Conservation (phyloP, 306 rosid genomes). For the Cicer yamashitae region DNA sequence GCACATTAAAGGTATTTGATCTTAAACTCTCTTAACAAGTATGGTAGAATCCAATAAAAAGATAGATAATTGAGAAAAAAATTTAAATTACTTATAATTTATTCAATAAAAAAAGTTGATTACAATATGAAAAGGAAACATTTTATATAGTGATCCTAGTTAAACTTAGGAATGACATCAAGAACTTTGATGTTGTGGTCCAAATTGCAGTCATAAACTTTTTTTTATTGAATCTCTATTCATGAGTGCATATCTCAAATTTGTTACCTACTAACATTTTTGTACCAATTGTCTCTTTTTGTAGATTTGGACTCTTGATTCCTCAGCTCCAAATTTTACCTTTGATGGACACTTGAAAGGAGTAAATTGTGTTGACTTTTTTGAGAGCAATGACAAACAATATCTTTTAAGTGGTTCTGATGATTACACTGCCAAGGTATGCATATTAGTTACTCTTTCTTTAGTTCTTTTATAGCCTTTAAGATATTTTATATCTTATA, state of each 20-base stretch:
- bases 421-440: slow-evolving; percentile 65
- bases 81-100: too few relatives aligned
- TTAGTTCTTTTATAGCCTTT: background rate
- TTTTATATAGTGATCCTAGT: too few relatives aligned
- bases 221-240: background rate
- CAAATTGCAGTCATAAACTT: background rate
- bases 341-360: slow-evolving; percentile 71
- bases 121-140: too few relatives aligned
- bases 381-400: slow-evolving; percentile 45
- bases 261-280: background rate
- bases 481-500: background rate
- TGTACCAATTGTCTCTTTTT: background rate
- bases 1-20: slow-evolving; percentile 57
- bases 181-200: too few relatives aligned
- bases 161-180: too few relatives aligned
- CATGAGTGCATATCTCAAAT: background rate
- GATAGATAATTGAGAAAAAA: too few relatives aligned
- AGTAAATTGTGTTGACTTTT: slow-evolving; percentile 61
- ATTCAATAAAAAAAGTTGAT: too few relatives aligned
- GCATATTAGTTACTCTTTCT: slow-evolving; percentile 7
- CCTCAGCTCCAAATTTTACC: slow-evolving; percentile 54
- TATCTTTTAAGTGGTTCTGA: slow-evolving; percentile 74
- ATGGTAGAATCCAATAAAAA: too few relatives aligned
- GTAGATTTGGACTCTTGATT: slow-evolving; percentile 65
- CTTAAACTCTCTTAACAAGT: too few relatives aligned